Base-by-base conservation (phyloP, 2,329 filamentous ascomycete species). In the Thelonectria blattea region DNA sequence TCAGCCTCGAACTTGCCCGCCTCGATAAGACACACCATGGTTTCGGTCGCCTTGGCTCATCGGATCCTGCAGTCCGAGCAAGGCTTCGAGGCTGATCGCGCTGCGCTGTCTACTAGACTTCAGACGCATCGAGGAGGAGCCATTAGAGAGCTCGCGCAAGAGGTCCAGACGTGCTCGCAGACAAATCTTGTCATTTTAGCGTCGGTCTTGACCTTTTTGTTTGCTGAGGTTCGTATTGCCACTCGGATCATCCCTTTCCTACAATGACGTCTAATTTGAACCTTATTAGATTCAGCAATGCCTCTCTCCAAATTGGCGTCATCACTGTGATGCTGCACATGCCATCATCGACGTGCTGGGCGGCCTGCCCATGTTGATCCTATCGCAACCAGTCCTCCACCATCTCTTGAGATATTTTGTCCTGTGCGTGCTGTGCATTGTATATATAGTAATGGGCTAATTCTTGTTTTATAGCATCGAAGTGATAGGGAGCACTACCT, bases 61-160 rank as follows among this genome's bases (percentile, higher is more conserved):
- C 64, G 64, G 15, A 59, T 68, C 22, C 53, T 66, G 4, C 62
- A 66, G 32, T 46, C 22, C 1, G 47, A 61, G 41, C 27, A 62
- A 6, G 27, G 34, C 0, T 50, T 54, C 3, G 48, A 53, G 15
- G 32, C 61, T 8, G 56, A 65, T 24, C 50, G 56, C 1, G 37
- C 48, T 9, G 46, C 50, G 5, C 41, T 68, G 1, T 52, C 54
- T 1, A 58, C 34, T 4, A 54, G 57, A 17, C 52, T 68, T 8
- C 64, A 68, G 27, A 46, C 30, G 5, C 62, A 68, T 47, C 60
- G 65, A 11, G 64, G 64, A 11, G 56, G 56, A 7, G 64, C 65
- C 3, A 65, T 68, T 20, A 48, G 58, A 20, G 42, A 58, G 18
- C 54, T 68, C 10, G 46, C 65, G 2, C 34, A 15, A 37, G 34